Evolutionary conservation across 1,284 basidiomycete genomes (phyloP), one percentile per base, ranked within the genome.

Genomic region (Leccinum griseonigrum): DNA sequence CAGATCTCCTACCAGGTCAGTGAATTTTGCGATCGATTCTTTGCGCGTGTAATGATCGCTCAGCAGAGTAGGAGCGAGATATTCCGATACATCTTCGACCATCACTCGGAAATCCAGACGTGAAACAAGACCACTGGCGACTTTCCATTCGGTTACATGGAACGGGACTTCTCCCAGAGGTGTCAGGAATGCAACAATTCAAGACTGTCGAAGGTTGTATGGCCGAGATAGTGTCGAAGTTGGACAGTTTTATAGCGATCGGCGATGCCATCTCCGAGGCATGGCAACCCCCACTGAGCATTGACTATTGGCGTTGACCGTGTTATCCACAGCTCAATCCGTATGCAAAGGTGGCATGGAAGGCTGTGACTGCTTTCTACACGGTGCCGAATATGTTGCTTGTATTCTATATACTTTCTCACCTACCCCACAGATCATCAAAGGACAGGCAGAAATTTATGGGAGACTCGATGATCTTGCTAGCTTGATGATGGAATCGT

Each of bases 401-500:
- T 18, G 32, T 11, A 26, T 58, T 2, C 32, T 14, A 7, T 28
- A 31, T 10, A 3, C n/a, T 36, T 48, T 36, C 61, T 74, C 28
- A 75, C 53, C 1, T 28, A 4, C 13, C 1, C 1, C 28, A 3
- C 32, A 76, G 74, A 66, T 70, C 3, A 60, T 75, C 22, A 68
- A 66, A 66, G 66, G 58, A 7, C 74, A 77, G 56, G 54, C 69
- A 7, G 67, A 70, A 0, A 65, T 66, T 10, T 66, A 76, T 59
- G 56, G 60, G 5, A 66, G 55, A 32, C 64, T 75, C 3, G 62
- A 64, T 18, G 68, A 67, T 18, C 71, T 77, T 16, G 54, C 65
- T 14, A 34, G 28, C 1, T 59, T 69, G 14, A 77, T 76, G 75
- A 67, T 55, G 22, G 67, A 69, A 8, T 62, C 70, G 26, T 76